phyloP scores from a whole-genome alignment of 352 stramenopile genomes.

The Peronospora belbahrii region DNA sequence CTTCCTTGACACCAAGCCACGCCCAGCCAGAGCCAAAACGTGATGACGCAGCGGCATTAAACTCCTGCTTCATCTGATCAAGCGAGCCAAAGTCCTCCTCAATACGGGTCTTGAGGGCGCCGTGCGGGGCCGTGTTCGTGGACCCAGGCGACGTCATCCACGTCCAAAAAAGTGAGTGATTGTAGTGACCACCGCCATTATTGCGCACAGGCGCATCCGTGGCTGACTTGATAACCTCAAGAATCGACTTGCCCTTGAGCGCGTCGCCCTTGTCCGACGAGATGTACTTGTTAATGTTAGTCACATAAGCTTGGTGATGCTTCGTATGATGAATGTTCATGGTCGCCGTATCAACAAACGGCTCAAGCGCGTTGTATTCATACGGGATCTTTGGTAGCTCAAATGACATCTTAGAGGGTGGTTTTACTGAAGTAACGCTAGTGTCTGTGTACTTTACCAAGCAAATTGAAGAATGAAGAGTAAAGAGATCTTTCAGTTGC shows the following conservation, averaged over 20 bases:
- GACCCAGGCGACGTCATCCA: conserved; percentile 80
- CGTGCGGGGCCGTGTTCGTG: conserved; percentile 73
- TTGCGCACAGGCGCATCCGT: conserved; percentile 74
- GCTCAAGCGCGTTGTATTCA: conserved; percentile 84
- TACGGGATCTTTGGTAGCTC: conserved; percentile 76
- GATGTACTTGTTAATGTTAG: conserved; percentile 89
- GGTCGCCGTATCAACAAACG: conserved; percentile 82
- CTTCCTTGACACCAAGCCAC: conserved; percentile 80
- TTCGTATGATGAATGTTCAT: conserved; percentile 91
- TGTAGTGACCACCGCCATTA: conserved; percentile 83
- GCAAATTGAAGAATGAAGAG: conserved; percentile 31
- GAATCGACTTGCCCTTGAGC: conserved; percentile 74
- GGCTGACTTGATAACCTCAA: conserved; percentile 66
- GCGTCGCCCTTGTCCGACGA: conserved; percentile 56
- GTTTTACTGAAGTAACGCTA: conserved; percentile 1
- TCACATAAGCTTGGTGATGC: conserved; percentile 87
- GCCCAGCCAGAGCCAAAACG: conserved; percentile 89
- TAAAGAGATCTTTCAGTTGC: background rate
- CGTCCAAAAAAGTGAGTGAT: conserved; percentile 90
- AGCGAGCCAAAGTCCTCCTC: conserved; percentile 88
- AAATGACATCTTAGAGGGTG: conserved; percentile 48
- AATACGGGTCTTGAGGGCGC: conserved; percentile 77
- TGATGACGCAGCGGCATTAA: conserved; percentile 79
- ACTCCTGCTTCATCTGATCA: conserved; percentile 85
- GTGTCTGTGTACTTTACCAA: conserved; percentile 16